A percentile compares a stretch with the other conserved stretches of the same genome.
Conservation (phyloP, 805 yeast species). For the Kodamaea fukazawae region DNA sequence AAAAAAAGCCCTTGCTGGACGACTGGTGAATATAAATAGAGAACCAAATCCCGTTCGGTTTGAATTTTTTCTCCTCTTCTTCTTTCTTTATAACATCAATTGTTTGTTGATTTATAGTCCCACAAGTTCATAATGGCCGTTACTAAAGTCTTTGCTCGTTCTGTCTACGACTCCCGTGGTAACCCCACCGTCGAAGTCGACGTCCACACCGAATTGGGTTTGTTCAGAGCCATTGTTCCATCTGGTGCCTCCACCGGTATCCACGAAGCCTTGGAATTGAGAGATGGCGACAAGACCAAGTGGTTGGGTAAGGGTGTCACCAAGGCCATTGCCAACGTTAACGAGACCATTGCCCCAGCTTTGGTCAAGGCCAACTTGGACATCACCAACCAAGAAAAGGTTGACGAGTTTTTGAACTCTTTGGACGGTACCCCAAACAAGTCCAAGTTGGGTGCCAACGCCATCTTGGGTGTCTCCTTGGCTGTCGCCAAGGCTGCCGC, state of each 20-base stretch:
- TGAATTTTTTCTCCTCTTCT: background rate
- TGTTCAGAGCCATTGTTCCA: conserved; percentile 97
- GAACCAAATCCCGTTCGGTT: conserved; percentile 3
- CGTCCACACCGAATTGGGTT: conserved; percentile 85
- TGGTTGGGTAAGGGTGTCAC: conserved; percentile 99
- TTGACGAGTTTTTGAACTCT: conserved; percentile 79
- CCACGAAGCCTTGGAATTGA: conserved; percentile 97
- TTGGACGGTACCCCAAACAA: conserved; percentile 98
- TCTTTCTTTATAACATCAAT: conserved; percentile 5
- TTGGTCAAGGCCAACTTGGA: conserved; percentile 75
- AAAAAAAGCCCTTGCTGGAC: conserved; percentile 1
- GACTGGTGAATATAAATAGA: conserved; percentile 1
- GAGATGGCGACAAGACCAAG: conserved; percentile 96
- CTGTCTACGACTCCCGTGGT: conserved; percentile 99
- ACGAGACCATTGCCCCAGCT: conserved; percentile 93
- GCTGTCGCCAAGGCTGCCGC: conserved; percentile 99
- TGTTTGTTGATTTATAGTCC: conserved; percentile 2
- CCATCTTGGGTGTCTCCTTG: conserved; percentile 95
- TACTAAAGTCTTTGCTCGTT: conserved; percentile 86
- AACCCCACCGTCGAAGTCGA: conserved; percentile 99
- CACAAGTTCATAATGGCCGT: conserved; percentile 60
- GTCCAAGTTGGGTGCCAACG: conserved; percentile 97
- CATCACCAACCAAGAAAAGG: conserved; percentile 79
- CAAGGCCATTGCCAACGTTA: conserved; percentile 96
- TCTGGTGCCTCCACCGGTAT: conserved; percentile 99